Evolutionary conservation across 768 basidiomycete species (phyloP), one percentile per base, ranked within the genome.

Genomic region (Lactifluus hygrophoroides): DNA sequence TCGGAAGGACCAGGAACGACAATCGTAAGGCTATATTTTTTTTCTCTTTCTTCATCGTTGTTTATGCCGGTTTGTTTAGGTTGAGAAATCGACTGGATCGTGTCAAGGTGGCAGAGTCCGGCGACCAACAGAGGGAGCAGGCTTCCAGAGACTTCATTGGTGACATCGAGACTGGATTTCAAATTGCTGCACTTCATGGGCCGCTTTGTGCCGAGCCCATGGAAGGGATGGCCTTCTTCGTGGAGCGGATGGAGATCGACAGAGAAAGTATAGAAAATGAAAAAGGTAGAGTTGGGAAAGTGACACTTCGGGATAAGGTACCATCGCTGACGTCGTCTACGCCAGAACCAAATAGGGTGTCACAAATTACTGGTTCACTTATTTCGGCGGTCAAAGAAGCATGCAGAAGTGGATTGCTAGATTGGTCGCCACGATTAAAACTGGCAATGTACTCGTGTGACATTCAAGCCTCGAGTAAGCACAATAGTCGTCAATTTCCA

Each of bases 361-460:
- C 89, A 0, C 94, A 94, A 67, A 82, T 94, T 25, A 85, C 88
- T 1, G 96, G 96, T 14, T 94, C 94, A 2, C 75, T 96, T 47
- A 93, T 95, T 62, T 89, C 96, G 3, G 80, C 85, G 3, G 84
- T 91, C 40, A 82, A 86, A 69, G 96, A 99, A 65, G 86, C 91
- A 0, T 98, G 94, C 69, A 81, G 90, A 58, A 87, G 84, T 63
- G 94, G 89, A 0, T 69, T 99, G 56, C 74, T 98, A 45, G 96
- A 98, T 71, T 99, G 96, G 96, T 97, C 94, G 2, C 96, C 96
- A 14, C 79, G 96, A 57, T 79, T 99, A 64, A 90, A 94, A 84
- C 75, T 99, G 64, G 96, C 96, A 0, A 98, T 98, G 93, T 99
- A 99, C 70, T 86, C 88, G 13, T 99, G 95, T 71, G 94, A 98